Base-by-base conservation (phyloP, 441 rosid species). In the Rhodomyrtus psidioides region DNA sequence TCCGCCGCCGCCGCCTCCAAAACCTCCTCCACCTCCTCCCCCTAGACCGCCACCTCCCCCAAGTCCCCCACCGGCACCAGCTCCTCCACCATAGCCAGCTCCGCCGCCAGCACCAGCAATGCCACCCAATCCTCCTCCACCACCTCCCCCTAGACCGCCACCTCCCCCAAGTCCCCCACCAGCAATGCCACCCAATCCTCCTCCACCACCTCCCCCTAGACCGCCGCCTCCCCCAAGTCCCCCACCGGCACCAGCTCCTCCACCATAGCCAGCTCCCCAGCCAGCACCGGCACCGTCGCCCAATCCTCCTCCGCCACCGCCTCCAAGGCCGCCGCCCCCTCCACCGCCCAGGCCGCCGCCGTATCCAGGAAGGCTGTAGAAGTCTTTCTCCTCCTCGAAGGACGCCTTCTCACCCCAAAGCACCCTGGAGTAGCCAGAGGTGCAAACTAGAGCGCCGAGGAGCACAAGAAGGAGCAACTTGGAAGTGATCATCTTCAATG, bases 1-100 rank as follows among this genome's bases (percentile, higher is more conserved):
- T 34, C 79, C 83, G 5, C 83, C 55, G 8, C 53, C n/a, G 8
- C 86, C 53, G 9, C 53, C 55, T 27, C 86, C 74, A 39, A 26
- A 56, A 15, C 84, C 87, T 46, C 24, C 17, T 13, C 88, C 91
- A 12, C 88, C 91, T 16, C 92, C 92, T 34, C 83, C 89, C 6
- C 90, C 90, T 1, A 76, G 87, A 44, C 92, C 91, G 8, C 81
- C 84, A 2, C 89, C 42, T 1, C 85, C 44, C 9, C 75, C 75
- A 28, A 62, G 75, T 6, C 85, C 85, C 16, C 53, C 70, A 23
- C 85, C 85, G 1, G 74, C 55, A 57, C 85, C 85, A 34, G 9
- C 65, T 44, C 85, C 85, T 55, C 53, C 53, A 30, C 85, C 85
- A 83, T 19, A 60, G 26, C 85, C 85, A 53, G 83, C 83, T 27